Evolutionary conservation across 768 basidiomycete genomes (phyloP), one percentile per base, ranked within the genome.

Genomic region (Leccinellum rugosiceps): DNA sequence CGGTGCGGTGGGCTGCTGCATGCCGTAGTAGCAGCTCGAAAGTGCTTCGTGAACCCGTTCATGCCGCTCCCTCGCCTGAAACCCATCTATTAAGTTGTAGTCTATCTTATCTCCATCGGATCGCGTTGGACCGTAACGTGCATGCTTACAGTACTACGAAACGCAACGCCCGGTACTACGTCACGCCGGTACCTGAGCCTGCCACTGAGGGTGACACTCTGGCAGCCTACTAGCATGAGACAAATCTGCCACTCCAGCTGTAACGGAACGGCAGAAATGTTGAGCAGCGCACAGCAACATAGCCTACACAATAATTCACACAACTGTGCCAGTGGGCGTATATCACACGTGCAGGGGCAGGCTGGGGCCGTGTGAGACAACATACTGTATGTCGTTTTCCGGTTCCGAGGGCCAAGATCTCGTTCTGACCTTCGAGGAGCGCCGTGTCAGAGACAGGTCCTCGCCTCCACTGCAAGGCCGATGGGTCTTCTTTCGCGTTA

Each of bases 351-450:
- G 55, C 41, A 38, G 41, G 54, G 58, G 50, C 52, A 17, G 23
- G 17, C 19, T 25, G 26, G 56, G 21, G 48, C 45, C 53, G 52
- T 54, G 51, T 53, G 56, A 50, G 34, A 46, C 44, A 15, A 45
- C 19, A 15, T 43, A 43, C 19, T 43, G n/a, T 43, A 43, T 21
- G 41, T 6, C 55, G 54, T 56, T 47, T 32, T 58, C 57, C 69
- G 64, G 68, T 54, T 59, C 69, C 67, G 68, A 68, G 61, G 63
- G 45, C 26, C 58, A 38, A 52, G 56, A 23, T 19, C 19, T 6
- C 6, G 41, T 43, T 43, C 63, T 55, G 59, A 61, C 60, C 58
- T 53, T 58, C 34, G 48, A 32, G 31, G 32, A 55, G 59, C 47
- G 34, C 55, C 58, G 50, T 41, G 57, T 49, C 51, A 38, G 53